Evolutionary conservation across 2,329 filamentous ascomycete genomes (phyloP).

Genomic region (Penicillium sp.): DNA sequence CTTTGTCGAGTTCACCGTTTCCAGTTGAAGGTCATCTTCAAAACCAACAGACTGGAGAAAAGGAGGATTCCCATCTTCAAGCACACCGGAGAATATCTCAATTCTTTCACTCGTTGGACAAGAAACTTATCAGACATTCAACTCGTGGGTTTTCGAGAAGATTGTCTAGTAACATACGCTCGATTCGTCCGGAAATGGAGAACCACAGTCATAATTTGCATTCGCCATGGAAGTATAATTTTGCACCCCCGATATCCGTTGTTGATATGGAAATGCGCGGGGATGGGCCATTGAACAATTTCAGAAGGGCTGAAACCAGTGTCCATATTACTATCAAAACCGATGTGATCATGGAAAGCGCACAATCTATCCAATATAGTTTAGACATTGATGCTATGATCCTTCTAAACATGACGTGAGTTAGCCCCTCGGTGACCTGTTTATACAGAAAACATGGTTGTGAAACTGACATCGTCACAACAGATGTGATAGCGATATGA

Average conservation of each 20-base stretch:
- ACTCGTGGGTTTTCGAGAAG: constrained; percentile 6
- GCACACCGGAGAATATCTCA: constrained; percentile 3
- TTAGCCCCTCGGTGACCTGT: constrained; percentile 1
- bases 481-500: constrained; percentile 4
- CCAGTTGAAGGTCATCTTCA: not conserved
- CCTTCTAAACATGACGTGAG: constrained; percentile 33
- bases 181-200: not conserved
- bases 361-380: constrained; percentile 16
- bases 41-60: not conserved
- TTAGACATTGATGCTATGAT: constrained; percentile 33
- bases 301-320: constrained; percentile 26
- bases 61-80: not conserved
- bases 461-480: not conserved
- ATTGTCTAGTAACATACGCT: constrained; percentile 2
- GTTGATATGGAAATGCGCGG: constrained; percentile 18
- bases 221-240: constrained; percentile 5
- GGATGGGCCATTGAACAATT: not conserved
- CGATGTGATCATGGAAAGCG: constrained; percentile 13
- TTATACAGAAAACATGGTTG: not conserved
- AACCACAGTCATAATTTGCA: not conserved
- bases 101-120: constrained; percentile 11
- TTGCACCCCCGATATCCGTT: constrained; percentile 19
- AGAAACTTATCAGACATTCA: constrained; percentile 6
- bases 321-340: constrained; percentile 34
- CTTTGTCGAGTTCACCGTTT: not conserved